Evolutionary conservation across 1,284 basidiomycete genomes (phyloP).

Genomic region (Grifola frondosa): DNA sequence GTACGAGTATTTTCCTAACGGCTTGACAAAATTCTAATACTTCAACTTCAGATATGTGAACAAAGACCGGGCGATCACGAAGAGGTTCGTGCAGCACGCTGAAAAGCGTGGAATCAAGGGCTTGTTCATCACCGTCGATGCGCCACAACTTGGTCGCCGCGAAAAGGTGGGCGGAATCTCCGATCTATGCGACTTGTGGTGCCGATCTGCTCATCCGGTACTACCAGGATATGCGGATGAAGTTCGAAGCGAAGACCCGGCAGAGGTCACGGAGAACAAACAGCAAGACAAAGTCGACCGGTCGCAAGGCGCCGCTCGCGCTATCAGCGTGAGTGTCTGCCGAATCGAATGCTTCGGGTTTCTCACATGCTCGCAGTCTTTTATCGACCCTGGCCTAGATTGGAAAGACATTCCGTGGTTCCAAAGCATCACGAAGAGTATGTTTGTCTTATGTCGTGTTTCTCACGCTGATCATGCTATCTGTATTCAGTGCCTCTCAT

Average conservation of each 20-base stretch:
- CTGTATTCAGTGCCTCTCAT: constrained; percentile 80
- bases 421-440: constrained; percentile 84
- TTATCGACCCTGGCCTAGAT: constrained; percentile 87
- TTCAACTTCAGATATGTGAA: constrained; percentile 89
- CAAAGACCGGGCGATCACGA: constrained; percentile 78
- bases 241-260: constrained; percentile 86
- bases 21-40: too few species aligned
- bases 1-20: constrained; percentile 34
- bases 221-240: constrained; percentile 92
- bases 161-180: constrained; percentile 58
- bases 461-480: neutral
- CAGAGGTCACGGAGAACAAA: constrained; percentile 52
- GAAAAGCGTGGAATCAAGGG: constrained; percentile 82
- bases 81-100: constrained; percentile 82
- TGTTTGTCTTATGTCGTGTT: constrained; percentile 16
- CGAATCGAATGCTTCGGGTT: constrained; percentile 1
- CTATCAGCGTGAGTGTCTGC: constrained; percentile 72
- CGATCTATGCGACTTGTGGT: too few species aligned
- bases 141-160: constrained; percentile 87
- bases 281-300: constrained; percentile 68
- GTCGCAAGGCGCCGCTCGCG: constrained; percentile 89
- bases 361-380: constrained; percentile 53
- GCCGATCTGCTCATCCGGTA: neutral
- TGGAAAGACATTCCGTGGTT: constrained; percentile 92
- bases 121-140: constrained; percentile 91